These are phyloP conservation scores for Eucalyptus curtisii DNA, from an alignment of 345 rosid species.

Conservation along the genomic window DNA sequence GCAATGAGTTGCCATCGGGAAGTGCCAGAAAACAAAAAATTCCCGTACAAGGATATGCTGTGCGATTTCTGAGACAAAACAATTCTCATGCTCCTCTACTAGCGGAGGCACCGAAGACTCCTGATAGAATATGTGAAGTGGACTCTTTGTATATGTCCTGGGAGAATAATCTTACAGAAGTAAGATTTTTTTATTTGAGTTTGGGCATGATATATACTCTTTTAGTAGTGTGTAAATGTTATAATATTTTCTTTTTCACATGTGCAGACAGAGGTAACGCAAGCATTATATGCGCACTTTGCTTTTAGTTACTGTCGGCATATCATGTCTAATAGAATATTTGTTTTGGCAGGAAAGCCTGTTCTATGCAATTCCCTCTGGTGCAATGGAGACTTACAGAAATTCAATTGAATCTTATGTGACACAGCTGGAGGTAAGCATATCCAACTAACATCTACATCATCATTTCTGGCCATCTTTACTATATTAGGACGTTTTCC, in stretches of 20 bases:
- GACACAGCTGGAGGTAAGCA: slow-evolving; percentile 38
- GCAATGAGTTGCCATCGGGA: slow-evolving; percentile 22
- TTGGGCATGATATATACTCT: neutral
- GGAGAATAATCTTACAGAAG: slow-evolving; percentile 80
- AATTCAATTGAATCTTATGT: slow-evolving; percentile 72
- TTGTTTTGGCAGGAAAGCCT: slow-evolving; percentile 70
- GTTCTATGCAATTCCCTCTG: slow-evolving; percentile 77
- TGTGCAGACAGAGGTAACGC: neutral
- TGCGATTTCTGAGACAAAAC: slow-evolving; percentile 59
- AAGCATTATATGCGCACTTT: neutral
- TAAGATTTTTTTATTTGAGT: slow-evolving; percentile 13
- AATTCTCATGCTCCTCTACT: slow-evolving; percentile 31
- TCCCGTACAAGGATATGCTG: slow-evolving; percentile 65
- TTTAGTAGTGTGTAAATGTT: neutral
- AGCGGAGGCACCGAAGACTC: slow-evolving; percentile 52
- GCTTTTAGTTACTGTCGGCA: neutral
- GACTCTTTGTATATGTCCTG: slow-evolving; percentile 47
- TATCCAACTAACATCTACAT: neutral
- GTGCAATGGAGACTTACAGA: slow-evolving; percentile 75
- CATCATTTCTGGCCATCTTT: neutral
- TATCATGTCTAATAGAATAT: slow-evolving; percentile 1
- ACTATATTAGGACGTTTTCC: neutral
- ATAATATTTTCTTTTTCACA: neutral
- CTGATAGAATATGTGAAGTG: slow-evolving; percentile 38
- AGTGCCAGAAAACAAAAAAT: slow-evolving; percentile 13